phyloP scores from a whole-genome alignment of 1,139 yeast genomes.

The Geotrichum macrosporum region DNA sequence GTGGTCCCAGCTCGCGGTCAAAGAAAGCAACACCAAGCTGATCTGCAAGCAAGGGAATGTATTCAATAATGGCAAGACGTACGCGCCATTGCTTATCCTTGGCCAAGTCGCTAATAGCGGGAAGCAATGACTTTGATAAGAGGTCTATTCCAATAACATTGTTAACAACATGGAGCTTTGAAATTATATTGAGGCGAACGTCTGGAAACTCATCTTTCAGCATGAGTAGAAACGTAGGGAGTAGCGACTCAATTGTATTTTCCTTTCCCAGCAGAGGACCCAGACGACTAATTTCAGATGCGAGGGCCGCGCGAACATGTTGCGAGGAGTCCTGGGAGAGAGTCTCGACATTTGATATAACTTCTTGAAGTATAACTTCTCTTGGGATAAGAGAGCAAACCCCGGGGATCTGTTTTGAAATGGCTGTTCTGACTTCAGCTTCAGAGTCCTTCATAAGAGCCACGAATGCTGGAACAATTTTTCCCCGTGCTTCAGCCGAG shows the following conservation, averaged over 20 bases:
- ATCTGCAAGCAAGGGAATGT: constrained; percentile 89
- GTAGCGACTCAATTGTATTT: constrained; percentile 69
- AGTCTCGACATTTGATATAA: constrained; percentile 78
- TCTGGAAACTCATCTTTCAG: constrained; percentile 95
- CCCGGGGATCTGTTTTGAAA: constrained; percentile 85
- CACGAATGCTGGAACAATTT: constrained; percentile 66
- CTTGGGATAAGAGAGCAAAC: constrained; percentile 46
- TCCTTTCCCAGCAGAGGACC: constrained; percentile 86
- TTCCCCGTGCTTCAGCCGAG: constrained; percentile 48
- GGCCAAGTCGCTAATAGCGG: constrained; percentile 93
- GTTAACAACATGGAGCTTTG: constrained; percentile 84
- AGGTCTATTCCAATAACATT: constrained; percentile 90
- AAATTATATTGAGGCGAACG: constrained; percentile 88
- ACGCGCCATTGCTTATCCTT: constrained; percentile 98
- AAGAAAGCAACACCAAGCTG: constrained; percentile 91
- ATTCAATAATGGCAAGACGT: constrained; percentile 91
- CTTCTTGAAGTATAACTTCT: constrained; percentile 58
- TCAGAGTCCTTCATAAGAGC: constrained; percentile 84
- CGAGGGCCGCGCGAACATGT: constrained; percentile 87
- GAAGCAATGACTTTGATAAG: constrained; percentile 78
- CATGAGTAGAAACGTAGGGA: constrained; percentile 90
- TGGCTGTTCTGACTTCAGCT: constrained; percentile 93
- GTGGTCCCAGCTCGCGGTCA: constrained; percentile 80
- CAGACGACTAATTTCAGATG: constrained; percentile 77
- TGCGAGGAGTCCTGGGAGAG: constrained; percentile 89